Conservation (phyloP, 2,329 filamentous ascomycete genomes). For the Colletotrichum gloeosporioides region DNA sequence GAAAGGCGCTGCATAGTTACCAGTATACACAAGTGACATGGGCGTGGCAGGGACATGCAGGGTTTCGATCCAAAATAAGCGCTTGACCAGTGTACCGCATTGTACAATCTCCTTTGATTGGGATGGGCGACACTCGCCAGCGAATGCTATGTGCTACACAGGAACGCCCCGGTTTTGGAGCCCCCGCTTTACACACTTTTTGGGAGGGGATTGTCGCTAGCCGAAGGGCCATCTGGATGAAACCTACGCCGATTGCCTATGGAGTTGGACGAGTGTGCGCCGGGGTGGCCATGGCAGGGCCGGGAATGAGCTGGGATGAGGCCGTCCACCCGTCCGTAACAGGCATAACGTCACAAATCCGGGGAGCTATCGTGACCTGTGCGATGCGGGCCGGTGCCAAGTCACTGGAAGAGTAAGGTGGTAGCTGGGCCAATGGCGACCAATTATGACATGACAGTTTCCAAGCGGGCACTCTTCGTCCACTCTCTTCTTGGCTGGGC, state of each 20-base stretch:
- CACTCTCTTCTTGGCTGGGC: neutral
- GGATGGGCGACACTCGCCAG: conserved; percentile 5
- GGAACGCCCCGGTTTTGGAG: neutral
- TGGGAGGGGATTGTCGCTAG: neutral
- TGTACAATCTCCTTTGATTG: conserved; percentile 15
- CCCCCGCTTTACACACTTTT: conserved; percentile 9
- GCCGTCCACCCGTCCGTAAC: neutral
- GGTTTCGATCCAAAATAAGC: conserved; percentile 1
- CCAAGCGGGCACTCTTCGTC: neutral
- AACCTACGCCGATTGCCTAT: neutral
- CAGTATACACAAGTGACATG: neutral
- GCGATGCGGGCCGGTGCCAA: conserved; percentile 5
- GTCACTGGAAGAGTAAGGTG: conserved; percentile 14
- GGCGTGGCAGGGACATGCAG: neutral
- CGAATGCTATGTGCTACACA: neutral
- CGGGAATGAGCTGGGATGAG: neutral
- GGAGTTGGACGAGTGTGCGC: neutral
- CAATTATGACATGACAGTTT: conserved; percentile 1
- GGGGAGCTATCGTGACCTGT: neutral
- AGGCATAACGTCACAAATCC: conserved; percentile 3
- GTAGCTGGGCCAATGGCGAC: neutral
- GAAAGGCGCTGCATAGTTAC: neutral
- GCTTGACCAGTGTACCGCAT: neutral
- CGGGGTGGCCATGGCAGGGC: neutral
- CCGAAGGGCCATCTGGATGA: neutral